Percentiles rank a stretch among this genome's conserved stretches.
phyloP scores from a whole-genome alignment of 495 filamentous ascomycete genomes.

The Podospora australis region DNA sequence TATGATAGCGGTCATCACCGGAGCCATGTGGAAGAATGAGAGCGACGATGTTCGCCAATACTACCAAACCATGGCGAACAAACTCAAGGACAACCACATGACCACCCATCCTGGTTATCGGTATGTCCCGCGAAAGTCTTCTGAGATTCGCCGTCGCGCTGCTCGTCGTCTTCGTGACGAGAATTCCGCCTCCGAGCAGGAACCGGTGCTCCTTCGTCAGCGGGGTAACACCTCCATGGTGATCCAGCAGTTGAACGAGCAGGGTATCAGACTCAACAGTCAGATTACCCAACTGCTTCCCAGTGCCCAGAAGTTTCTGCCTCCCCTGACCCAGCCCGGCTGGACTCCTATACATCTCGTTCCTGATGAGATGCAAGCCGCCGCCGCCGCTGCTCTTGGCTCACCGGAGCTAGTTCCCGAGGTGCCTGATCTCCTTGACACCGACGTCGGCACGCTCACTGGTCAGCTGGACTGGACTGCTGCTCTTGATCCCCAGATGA shows the following conservation, averaged over 20 bases:
- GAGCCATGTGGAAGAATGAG: constrained; percentile 19
- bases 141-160: constrained; percentile 13
- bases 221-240: background rate
- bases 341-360: constrained; percentile 9
- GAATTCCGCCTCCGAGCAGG: background rate
- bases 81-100: constrained; percentile 14
- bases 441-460: no score
- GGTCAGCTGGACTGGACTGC: no score
- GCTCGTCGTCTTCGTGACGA: background rate
- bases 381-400: constrained; percentile 14
- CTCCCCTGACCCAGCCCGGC: constrained; percentile 1
- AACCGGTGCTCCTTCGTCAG: background rate
- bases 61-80: constrained; percentile 9
- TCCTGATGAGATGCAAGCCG: no score
- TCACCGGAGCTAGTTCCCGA: no score
- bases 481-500: no score
- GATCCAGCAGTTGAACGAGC: background rate
- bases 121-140: constrained; percentile 12
- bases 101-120: constrained; percentile 9
- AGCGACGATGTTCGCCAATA: constrained; percentile 11
- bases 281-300: constrained; percentile 6
- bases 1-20: constrained; percentile 16
- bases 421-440: no score
- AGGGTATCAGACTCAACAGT: background rate
- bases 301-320: constrained; percentile 3